Conservation (phyloP, 2,329 filamentous ascomycete genomes). For the Alternaria postmessia region DNA sequence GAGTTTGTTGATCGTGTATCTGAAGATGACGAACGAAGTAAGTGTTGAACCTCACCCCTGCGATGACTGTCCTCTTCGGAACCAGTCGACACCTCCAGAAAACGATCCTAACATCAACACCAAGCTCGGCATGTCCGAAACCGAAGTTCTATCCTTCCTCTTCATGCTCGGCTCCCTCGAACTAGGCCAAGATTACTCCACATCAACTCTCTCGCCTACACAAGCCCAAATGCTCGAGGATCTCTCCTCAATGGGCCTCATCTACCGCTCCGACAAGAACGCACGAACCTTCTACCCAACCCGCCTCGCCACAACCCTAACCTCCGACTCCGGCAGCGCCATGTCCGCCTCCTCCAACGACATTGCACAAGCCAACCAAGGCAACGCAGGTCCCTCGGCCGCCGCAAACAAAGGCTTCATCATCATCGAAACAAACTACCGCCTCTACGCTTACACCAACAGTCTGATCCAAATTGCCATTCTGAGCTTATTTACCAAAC, state of each 20-base stretch:
- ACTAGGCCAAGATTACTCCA: constrained; percentile 90
- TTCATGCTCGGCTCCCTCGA: constrained; percentile 95
- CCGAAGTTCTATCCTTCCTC: constrained; percentile 94
- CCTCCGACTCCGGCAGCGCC: constrained; percentile 69
- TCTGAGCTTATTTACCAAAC: constrained; percentile 84
- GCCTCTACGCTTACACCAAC: constrained; percentile 94
- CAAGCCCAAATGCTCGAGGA: constrained; percentile 90
- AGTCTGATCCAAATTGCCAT: constrained; percentile 95
- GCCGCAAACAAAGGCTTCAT: constrained; percentile 75
- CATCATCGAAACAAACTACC: constrained; percentile 97
- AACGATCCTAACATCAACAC: not conserved
- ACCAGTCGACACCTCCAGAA: too few relatives aligned
- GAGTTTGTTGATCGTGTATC: constrained; percentile 91
- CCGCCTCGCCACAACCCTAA: constrained; percentile 90
- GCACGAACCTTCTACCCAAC: constrained; percentile 80
- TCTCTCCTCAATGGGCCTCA: constrained; percentile 89
- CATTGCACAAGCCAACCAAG: constrained; percentile 51
- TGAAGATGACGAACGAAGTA: constrained; percentile 78
- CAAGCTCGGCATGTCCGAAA: constrained; percentile 77
- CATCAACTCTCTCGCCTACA: constrained; percentile 78
- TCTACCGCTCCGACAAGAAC: constrained; percentile 67
- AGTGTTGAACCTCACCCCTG: constrained; percentile 4
- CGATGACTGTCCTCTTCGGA: not conserved
- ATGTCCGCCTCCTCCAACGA: constrained; percentile 61
- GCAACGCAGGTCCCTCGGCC: constrained; percentile 23